These are phyloP conservation scores for Candida taoyuanica DNA, from an alignment of 805 yeast species.

Conservation along the genomic window DNA sequence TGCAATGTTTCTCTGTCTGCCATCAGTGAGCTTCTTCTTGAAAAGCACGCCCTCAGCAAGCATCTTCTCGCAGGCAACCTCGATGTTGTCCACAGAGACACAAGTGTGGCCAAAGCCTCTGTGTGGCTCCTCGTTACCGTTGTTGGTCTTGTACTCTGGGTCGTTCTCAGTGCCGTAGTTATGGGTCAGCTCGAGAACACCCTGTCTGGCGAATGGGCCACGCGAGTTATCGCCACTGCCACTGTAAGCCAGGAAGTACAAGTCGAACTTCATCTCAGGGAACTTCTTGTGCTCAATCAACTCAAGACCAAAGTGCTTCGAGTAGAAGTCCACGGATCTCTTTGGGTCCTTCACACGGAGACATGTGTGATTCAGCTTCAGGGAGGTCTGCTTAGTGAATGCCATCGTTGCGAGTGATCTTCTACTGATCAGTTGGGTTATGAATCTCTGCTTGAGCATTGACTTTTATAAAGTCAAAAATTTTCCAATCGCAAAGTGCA, in stretches of 20 bases:
- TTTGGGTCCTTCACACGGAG: constrained; percentile 80
- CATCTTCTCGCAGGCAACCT: constrained; percentile 51
- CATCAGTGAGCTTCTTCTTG: constrained; percentile 81
- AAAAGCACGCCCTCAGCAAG: constrained; percentile 62
- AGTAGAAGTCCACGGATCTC: constrained; percentile 67
- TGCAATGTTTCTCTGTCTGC: constrained; percentile 90
- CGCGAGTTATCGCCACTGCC: constrained; percentile 1
- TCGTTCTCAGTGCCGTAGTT: constrained; percentile 68
- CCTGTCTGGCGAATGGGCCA: constrained; percentile 33
- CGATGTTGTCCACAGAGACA: constrained; percentile 78
- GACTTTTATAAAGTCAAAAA: too few species aligned
- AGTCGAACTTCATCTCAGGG: constrained; percentile 52
- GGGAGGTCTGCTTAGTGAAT: constrained; percentile 17
- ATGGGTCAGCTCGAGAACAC: constrained; percentile 82
- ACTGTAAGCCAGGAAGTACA: constrained; percentile 59
- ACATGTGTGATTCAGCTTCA: constrained; percentile 61
- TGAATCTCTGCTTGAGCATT: not conserved
- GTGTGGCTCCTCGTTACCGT: constrained; percentile 80
- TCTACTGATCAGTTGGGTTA: not conserved
- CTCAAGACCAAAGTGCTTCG: constrained; percentile 68
- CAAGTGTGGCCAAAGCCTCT: constrained; percentile 96
- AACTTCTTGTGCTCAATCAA: constrained; percentile 47
- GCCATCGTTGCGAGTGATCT: constrained; percentile 3
- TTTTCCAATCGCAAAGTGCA: too few species aligned
- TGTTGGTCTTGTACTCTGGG: constrained; percentile 51